Evolutionary conservation across 768 basidiomycete species (phyloP).

Genomic region (Infundibulicybe gibba): DNA sequence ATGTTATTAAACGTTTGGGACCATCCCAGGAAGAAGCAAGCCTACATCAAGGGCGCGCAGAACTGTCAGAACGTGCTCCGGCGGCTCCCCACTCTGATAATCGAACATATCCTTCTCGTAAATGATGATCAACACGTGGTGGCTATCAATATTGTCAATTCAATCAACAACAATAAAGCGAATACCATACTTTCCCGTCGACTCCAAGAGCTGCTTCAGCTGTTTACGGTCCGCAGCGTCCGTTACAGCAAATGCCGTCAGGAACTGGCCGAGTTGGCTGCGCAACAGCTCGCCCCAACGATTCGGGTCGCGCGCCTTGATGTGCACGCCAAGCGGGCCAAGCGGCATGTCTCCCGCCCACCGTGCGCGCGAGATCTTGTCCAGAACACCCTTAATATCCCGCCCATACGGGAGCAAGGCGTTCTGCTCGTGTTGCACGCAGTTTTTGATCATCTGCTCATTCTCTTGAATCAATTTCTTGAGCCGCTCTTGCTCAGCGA

Average conservation of each 20-base stretch:
- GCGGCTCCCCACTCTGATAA: constrained; percentile 70
- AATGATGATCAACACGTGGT: constrained; percentile 52
- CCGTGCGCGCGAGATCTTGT: constrained; percentile 39
- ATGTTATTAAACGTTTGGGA: constrained; percentile 4
- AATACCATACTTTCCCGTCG: constrained; percentile 58
- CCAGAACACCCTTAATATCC: constrained; percentile 55
- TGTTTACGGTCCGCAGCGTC: constrained; percentile 56
- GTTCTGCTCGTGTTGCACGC: constrained; percentile 51
- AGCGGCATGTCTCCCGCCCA: constrained; percentile 70
- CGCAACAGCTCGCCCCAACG: constrained; percentile 68
- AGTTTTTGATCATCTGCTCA: constrained; percentile 46
- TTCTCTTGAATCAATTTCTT: constrained; percentile 39
- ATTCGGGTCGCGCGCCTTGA: constrained; percentile 66
- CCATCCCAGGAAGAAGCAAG: constrained; percentile 4
- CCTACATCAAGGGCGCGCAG: constrained; percentile 78
- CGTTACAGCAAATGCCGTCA: constrained; percentile 76
- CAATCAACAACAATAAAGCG: constrained; percentile 10
- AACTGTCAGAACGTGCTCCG: constrained; percentile 60
- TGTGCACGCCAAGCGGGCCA: constrained; percentile 77
- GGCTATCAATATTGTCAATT: constrained; percentile 25
- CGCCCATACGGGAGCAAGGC: constrained; percentile 58
- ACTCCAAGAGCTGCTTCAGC: constrained; percentile 55
- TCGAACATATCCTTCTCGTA: constrained; percentile 79
- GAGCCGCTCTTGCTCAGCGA: constrained; percentile 25
- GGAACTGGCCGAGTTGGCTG: constrained; percentile 47